Percentiles rank a stretch among this genome's conserved stretches.
phyloP scores from a whole-genome alignment of 2,329 filamentous ascomycete genomes.

The Paraphoma chrysanthemicola region DNA sequence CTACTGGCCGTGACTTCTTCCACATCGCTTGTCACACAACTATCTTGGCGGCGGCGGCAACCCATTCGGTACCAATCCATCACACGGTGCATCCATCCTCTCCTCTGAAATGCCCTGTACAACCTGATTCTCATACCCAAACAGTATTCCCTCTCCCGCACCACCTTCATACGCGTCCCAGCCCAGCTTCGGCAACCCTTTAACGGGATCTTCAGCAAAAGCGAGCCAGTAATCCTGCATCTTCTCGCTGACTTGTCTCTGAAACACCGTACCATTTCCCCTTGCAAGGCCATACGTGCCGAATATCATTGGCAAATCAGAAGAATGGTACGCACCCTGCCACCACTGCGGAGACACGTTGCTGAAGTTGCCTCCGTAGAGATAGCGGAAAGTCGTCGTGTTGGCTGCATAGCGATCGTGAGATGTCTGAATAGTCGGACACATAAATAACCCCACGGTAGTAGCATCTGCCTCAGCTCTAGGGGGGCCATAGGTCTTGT shows the following conservation, averaged over 20 bases:
- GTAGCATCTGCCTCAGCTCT: conserved; percentile 18
- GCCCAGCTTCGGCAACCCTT: conserved; percentile 36
- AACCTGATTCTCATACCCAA: conserved; percentile 24
- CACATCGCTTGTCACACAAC: background rate
- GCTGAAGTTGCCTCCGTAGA: conserved; percentile 47
- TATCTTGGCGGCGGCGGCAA: conserved; percentile 9
- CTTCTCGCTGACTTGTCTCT: conserved; percentile 39
- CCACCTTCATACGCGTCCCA: conserved; percentile 41
- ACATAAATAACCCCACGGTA: conserved; percentile 39
- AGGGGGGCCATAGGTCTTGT: conserved; percentile 35
- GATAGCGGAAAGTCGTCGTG: conserved; percentile 45
- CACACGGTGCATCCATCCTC: conserved; percentile 27
- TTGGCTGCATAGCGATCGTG: conserved; percentile 29
- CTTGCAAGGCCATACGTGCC: conserved; percentile 40
- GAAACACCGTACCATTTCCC: conserved; percentile 34
- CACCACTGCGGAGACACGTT: conserved; percentile 44
- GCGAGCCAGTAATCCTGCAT: conserved; percentile 49
- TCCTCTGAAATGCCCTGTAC: conserved; percentile 25
- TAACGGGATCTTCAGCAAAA: conserved; percentile 43
- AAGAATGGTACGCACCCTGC: conserved; percentile 46
- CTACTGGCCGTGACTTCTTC: background rate
- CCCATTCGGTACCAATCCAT: conserved; percentile 10
- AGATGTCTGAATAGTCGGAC: conserved; percentile 37
- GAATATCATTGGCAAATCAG: conserved; percentile 46
- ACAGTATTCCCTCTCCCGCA: conserved; percentile 26